A percentile compares a stretch with the other conserved stretches of the same genome.
Conservation (phyloP, 192 early-diverging fungal species). For the Coemansia sp. region DNA sequence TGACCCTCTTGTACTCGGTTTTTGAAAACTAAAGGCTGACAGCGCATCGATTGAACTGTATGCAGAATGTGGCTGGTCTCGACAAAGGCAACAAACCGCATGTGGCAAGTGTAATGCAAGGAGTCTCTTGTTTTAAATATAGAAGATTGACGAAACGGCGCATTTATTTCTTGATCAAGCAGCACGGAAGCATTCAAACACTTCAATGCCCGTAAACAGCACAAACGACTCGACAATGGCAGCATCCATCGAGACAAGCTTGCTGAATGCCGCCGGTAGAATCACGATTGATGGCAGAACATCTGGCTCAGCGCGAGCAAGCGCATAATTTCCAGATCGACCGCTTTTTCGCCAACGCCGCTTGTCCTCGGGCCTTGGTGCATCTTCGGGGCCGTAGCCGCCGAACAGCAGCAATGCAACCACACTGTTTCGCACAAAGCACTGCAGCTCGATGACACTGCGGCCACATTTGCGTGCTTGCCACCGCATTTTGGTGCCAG, state of each 20-base stretch:
- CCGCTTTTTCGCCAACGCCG: neutral
- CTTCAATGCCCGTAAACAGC: conserved; percentile 50
- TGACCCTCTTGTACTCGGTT: neutral
- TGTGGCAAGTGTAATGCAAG: neutral
- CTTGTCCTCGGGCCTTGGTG: neutral
- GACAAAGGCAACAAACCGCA: neutral
- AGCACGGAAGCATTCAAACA: conserved; percentile 32
- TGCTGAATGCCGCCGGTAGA: conserved; percentile 30
- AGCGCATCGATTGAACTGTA: neutral
- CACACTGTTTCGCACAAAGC: conserved; percentile 38
- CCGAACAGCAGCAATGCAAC: conserved; percentile 29
- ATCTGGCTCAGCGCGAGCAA: neutral
- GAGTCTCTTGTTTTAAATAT: neutral
- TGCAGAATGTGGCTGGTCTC: neutral
- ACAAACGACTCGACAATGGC: conserved; percentile 48
- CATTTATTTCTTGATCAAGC: neutral
- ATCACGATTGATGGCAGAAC: conserved; percentile 26
- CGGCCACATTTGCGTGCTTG: conserved; percentile 12
- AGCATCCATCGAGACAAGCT: conserved; percentile 23
- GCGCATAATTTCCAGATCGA: conserved; percentile 1
- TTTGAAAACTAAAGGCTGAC: neutral
- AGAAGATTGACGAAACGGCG: neutral
- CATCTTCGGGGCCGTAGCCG: neutral
- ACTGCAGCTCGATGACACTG: conserved; percentile 29
- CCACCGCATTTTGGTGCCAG: conserved; percentile 50